Evolutionary conservation across 345 rosid species (phyloP).

Genomic region (Durio zibethinus): DNA sequence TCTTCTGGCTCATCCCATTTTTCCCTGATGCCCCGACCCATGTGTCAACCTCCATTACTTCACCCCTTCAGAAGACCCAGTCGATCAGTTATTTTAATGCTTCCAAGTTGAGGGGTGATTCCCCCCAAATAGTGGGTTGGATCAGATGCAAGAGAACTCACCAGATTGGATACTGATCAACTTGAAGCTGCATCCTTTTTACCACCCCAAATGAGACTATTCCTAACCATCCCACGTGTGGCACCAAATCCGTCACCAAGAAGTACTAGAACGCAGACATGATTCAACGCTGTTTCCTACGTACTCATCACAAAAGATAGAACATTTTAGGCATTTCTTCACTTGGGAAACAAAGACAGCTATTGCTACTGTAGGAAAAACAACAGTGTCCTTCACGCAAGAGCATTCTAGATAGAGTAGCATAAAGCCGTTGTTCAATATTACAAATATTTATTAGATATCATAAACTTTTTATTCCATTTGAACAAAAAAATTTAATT

Average conservation of each 20-base stretch:
- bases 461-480: no score
- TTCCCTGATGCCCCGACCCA: slow-evolving; percentile 71
- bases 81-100: background rate
- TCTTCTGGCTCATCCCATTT: slow-evolving; percentile 68
- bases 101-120: no score
- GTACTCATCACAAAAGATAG: background rate
- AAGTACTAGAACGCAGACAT: slow-evolving; percentile 71
- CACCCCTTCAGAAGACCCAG: slow-evolving; percentile 44
- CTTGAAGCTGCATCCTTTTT: slow-evolving; percentile 52
- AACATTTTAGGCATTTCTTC: no score
- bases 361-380: background rate
- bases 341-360: background rate
- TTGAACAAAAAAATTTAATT: no score
- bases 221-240: slow-evolving; percentile 57
- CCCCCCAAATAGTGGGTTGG: no score
- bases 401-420: background rate
- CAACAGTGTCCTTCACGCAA: background rate
- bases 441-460: no score
- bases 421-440: no score
- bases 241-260: slow-evolving; percentile 66
- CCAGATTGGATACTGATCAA: slow-evolving; percentile 62
- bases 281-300: slow-evolving; percentile 67
- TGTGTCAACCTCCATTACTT: slow-evolving; percentile 54
- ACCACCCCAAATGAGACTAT: slow-evolving; percentile 75
- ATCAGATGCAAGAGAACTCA: slow-evolving; percentile 1